A percentile compares a stretch with the other conserved stretches of the same genome.
phyloP scores from a whole-genome alignment of 2,329 filamentous ascomycete species.

The Monilinia aucupariae region DNA sequence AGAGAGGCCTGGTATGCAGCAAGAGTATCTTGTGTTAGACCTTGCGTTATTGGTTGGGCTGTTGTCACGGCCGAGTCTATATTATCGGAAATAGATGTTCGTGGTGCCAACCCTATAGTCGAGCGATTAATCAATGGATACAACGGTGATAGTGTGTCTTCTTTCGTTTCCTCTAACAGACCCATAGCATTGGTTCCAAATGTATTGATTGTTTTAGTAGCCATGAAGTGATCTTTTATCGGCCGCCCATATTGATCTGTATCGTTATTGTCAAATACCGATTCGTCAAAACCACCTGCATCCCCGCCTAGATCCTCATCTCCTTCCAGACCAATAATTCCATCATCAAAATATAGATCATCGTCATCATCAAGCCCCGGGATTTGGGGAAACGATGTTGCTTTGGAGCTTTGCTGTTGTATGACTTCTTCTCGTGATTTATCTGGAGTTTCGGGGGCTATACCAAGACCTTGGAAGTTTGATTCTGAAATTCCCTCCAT shows the following conservation, averaged over 20 bases:
- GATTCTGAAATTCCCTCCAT: neutral
- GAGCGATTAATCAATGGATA: slow-evolving; percentile 4
- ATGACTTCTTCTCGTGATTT: slow-evolving; percentile 5
- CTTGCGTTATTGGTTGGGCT: slow-evolving; percentile 24
- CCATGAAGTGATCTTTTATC: slow-evolving; percentile 42
- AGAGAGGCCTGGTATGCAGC: slow-evolving; percentile 79
- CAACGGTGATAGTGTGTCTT: neutral
- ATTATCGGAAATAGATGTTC: slow-evolving; percentile 25
- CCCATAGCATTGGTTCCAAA: slow-evolving; percentile 21
- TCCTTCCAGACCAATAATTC: slow-evolving; percentile 52
- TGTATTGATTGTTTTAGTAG: slow-evolving; percentile 23
- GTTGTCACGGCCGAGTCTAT: neutral
- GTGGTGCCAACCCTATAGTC: slow-evolving; percentile 23
- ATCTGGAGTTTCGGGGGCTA: slow-evolving; percentile 19
- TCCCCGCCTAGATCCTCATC: slow-evolving; percentile 43
- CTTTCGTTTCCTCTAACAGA: neutral
- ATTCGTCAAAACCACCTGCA: slow-evolving; percentile 61
- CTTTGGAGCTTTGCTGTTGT: slow-evolving; percentile 2
- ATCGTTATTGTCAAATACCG: slow-evolving; percentile 64
- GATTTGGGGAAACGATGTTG: slow-evolving; percentile 19
- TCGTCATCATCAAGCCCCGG: slow-evolving; percentile 32
- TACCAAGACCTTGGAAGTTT: slow-evolving; percentile 23
- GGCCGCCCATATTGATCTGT: slow-evolving; percentile 56
- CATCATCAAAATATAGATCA: slow-evolving; percentile 60
- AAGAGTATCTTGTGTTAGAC: slow-evolving; percentile 51